Evolutionary conservation across 371 early-diverging fungal genomes (phyloP), one percentile per base, ranked within the genome.

Genomic region (Massospora cicadina): DNA sequence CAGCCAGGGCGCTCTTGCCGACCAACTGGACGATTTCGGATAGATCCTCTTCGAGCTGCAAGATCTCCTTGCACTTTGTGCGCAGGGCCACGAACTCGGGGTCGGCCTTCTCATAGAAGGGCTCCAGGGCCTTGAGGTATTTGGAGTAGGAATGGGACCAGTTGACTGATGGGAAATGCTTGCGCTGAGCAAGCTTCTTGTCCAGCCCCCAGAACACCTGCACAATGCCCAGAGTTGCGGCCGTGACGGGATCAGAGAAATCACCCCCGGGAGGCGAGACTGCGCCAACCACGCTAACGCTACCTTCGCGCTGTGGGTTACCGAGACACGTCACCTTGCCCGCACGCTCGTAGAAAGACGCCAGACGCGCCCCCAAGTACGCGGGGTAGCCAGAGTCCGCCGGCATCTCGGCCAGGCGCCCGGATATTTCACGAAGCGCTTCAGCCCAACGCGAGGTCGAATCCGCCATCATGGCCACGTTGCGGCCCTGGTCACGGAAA

Each of bases 191-290:
- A 55, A 99, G 83, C 80, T 99, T 99, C 85, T 99, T 99, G 79
- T 99, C 99, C 68, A 99, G 79, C 68, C 99, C 99, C 99, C 99
- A 99, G 82, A 99, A 99, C 56, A 99, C 99, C 74, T 99, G 99
- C 0, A 98, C 99, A 75, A 99, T 99, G 80, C 98, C 87, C 43
- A 99, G 83, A 2, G 99, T 99, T 10, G 99, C 90, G 25, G 95
- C 81, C 28, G 99, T 99, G 43, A 99, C 99, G 31, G 99, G 99
- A 78, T 99, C 99, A 65, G 98, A 95, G 78, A 98, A 99, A 79
- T 99, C 99, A 81, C 97, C 97, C 73, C 99, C 99, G n/a, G 99
- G 99, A 32, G 99, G 99, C 2, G 98, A 98, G 21, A 99, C 99
- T 64, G 99, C 99, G 62, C 99, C 99, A 33, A 99, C 99, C 31